Evolutionary conservation across 179 eudicot genomes (phyloP).

Genomic region (Beta corolliflora): DNA sequence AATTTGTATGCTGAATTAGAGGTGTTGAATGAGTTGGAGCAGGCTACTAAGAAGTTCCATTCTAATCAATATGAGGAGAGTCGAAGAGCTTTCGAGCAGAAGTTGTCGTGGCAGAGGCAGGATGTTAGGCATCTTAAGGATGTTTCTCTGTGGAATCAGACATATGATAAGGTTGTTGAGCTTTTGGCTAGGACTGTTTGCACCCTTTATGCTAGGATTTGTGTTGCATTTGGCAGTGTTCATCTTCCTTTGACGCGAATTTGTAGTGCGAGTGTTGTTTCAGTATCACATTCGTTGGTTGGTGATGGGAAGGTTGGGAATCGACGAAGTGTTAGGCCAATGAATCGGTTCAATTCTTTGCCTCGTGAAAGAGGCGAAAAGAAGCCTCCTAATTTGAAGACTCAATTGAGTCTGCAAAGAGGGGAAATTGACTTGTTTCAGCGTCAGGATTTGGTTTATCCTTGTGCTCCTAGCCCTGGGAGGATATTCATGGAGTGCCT

Average conservation of each 20-base stretch:
- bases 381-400: constrained; percentile 33
- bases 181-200: constrained; percentile 77
- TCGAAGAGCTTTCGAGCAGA: constrained; percentile 70
- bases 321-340: neutral
- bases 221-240: constrained; percentile 49
- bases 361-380: constrained; percentile 37
- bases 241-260: constrained; percentile 28
- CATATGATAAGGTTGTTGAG: constrained; percentile 76
- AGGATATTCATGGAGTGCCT: constrained; percentile 88
- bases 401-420: constrained; percentile 37
- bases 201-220: constrained; percentile 65
- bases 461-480: constrained; percentile 87
- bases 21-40: constrained; percentile 73
- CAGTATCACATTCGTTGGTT: constrained; percentile 30
- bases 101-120: constrained; percentile 76
- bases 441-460: constrained; percentile 54
- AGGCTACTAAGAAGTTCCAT: constrained; percentile 60
- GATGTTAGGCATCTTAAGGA: constrained; percentile 73
- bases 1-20: constrained; percentile 64
- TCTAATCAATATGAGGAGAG: constrained; percentile 61
- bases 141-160: constrained; percentile 75
- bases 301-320: constrained; percentile 29
- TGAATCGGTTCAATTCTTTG: constrained; percentile 37
- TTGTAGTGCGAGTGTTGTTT: constrained; percentile 25
- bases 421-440: constrained; percentile 43